A percentile compares a stretch with the other conserved stretches of the same genome.
phyloP scores from a whole-genome alignment of 2,329 filamentous ascomycete genomes.

The Penicillium sp. region DNA sequence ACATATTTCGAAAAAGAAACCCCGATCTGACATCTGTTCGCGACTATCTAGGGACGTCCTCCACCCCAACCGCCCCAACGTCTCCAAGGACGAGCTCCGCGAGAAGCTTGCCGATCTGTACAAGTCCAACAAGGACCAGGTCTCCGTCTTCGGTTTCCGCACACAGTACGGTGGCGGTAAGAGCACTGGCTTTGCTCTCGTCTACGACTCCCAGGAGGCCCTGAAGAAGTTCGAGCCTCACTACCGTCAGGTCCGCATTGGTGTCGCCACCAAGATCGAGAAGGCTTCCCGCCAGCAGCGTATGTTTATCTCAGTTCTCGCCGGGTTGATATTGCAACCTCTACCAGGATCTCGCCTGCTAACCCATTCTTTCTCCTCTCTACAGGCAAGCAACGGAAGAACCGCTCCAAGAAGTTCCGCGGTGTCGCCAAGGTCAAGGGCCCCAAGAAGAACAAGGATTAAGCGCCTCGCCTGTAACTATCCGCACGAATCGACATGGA shows the following conservation, averaged over 20 bases:
- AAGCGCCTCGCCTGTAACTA: conserved; percentile 44
- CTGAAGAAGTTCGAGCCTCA: conserved; percentile 99
- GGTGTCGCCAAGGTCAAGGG: conserved; percentile 98
- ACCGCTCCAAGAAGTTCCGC: conserved; percentile 97
- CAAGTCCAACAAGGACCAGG: conserved; percentile 97
- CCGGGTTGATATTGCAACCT: background rate
- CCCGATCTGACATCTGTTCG: conserved; percentile 24
- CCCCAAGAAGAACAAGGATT: conserved; percentile 86
- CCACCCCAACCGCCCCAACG: conserved; percentile 96
- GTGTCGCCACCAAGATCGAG: conserved; percentile 90
- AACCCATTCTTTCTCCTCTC: conserved; percentile 13
- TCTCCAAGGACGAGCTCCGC: conserved; percentile 98
- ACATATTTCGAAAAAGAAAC: conserved; percentile 5
- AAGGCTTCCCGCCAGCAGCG: conserved; percentile 97
- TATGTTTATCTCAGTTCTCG: conserved; percentile 61
- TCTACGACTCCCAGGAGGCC: conserved; percentile 97
- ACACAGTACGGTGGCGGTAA: conserved; percentile 99
- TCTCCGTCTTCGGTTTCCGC: conserved; percentile 96
- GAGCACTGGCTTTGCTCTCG: conserved; percentile 96
- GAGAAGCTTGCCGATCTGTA: conserved; percentile 91
- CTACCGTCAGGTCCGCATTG: conserved; percentile 94
- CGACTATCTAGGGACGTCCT: conserved; percentile 77
- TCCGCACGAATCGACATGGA: conserved; percentile 20
- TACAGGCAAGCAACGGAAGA: conserved; percentile 99
- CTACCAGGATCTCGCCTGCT: background rate